These are phyloP conservation scores for Colletotrichum sp. DNA, from an alignment of 2,329 filamentous ascomycete genomes.

Conservation along the genomic window DNA sequence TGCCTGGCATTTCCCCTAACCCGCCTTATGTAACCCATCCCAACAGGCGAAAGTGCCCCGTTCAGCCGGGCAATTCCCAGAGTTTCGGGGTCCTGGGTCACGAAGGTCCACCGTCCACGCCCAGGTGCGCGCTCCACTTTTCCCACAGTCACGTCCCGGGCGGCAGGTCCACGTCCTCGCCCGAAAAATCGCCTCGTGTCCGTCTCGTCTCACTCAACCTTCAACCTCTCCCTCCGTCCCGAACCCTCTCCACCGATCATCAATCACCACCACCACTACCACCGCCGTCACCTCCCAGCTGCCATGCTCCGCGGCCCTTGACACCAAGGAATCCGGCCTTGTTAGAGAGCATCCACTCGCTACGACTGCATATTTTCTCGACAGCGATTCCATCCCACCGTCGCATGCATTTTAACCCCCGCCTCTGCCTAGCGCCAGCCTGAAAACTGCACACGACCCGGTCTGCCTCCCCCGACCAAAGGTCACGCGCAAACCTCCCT, in stretches of 20 bases:
- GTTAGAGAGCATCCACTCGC: not conserved
- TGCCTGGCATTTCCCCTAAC: not conserved
- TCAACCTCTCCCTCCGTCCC: constrained; percentile 12
- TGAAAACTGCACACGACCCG: not conserved
- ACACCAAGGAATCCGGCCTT: not conserved
- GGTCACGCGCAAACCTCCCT: not conserved
- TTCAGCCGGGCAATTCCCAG: constrained; percentile 5
- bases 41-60: not conserved
- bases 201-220: constrained; percentile 13
- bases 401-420: not conserved
- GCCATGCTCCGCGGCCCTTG: not conserved
- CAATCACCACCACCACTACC: not conserved
- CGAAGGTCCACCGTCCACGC: not conserved
- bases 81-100: constrained; percentile 18
- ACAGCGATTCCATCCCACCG: not conserved
- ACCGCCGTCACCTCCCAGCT: not conserved
- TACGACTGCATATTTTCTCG: not conserved
- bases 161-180: constrained; percentile 9
- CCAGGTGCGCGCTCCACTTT: constrained; percentile 1
- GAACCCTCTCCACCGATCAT: not conserved
- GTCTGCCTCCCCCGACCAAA: not conserved
- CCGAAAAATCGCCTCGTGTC: constrained; percentile 22
- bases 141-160: constrained; percentile 14
- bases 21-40: not conserved
- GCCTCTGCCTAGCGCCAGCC: not conserved